Evolutionary conservation across 2,329 filamentous ascomycete genomes (phyloP).

Genomic region (Xylariaceae sp.): DNA sequence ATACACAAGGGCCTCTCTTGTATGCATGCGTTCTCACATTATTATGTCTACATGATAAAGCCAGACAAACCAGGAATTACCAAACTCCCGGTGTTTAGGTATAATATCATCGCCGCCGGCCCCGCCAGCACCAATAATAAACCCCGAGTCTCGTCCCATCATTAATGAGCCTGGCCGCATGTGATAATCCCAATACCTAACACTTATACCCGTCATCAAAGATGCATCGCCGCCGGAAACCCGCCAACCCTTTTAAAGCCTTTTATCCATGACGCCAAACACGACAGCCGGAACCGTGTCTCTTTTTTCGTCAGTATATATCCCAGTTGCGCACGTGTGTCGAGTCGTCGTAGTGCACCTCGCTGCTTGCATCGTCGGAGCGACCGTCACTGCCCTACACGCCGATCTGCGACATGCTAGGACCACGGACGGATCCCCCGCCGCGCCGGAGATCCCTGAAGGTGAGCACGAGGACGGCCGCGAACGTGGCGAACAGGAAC

Average conservation of each 20-base stretch:
- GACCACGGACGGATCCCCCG: slow-evolving; percentile 42
- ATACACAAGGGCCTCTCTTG: not conserved
- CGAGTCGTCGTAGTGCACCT: not conserved
- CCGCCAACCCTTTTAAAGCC: too few species aligned
- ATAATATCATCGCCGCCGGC: not conserved
- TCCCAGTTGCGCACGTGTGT: slow-evolving; percentile 3
- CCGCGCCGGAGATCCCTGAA: slow-evolving; percentile 51
- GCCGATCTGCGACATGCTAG: slow-evolving; percentile 55
- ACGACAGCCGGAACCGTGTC: not conserved
- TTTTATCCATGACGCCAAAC: too few species aligned
- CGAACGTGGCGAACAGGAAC: slow-evolving; percentile 67
- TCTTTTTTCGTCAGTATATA: slow-evolving; percentile 5
- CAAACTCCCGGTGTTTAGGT: not conserved
- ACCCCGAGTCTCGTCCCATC: not conserved
- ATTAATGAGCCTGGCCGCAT: slow-evolving; percentile 1
- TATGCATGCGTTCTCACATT: not conserved
- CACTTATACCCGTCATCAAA: too few species aligned
- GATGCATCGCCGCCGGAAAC: too few species aligned
- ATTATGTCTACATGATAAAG: slow-evolving; percentile 1
- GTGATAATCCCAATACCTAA: too few species aligned
- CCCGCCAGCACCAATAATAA: too few species aligned
- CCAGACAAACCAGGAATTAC: not conserved
- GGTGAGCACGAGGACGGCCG: slow-evolving; percentile 53
- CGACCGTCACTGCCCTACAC: slow-evolving; percentile 35
- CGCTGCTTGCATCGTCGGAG: slow-evolving; percentile 6